Evolutionary conservation across 441 rosid genomes (phyloP), one percentile per base, ranked within the genome.

Genomic region (Erodium texanum): DNA sequence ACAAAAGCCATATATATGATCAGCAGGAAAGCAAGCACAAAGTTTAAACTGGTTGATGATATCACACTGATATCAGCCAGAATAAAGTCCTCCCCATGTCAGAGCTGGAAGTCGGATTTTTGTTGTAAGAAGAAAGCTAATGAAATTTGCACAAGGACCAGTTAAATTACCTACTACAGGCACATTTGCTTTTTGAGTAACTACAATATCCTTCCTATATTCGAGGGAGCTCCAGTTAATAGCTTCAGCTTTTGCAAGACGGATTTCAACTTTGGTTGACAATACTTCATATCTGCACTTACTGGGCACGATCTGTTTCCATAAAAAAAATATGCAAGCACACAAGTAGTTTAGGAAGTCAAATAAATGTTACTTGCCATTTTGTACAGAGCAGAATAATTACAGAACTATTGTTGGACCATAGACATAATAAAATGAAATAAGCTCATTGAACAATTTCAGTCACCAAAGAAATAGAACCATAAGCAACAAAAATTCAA

Each of bases 211-310:
- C 70, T 64, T 65, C 72, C 68, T 75, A 76, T 68, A 89, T 70
- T 86, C 93, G 59, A 89, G 90, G 66, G 89, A 76, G 8, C 73
- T 66, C 96, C 96, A 89, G 7, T 80, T 82, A 56, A 84, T 64
- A 14, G 75, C 72, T 66, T 83, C 93, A 67, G 89, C 86, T 81
- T 89, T 89, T 43, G 83, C 81, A 34, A 89, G 86, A 56, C 77
- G 81, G 61, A 89, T 83, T 83, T 89, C 93, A 45, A 87, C 68
- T 81, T 84, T 89, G 64, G 90, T 89, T 16, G 88, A 61, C 80
- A 87, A 72, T 68, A 89, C 83, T 1, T 20, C 34, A 62, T 65
- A 78, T 73, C 83, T 85, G 82, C 96, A 86, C 66, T 80, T 79
- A 63, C 59, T 75, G 1, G 89, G 91, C 66, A 83, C 56, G 62